A percentile compares a stretch with the other conserved stretches of the same genome.
phyloP scores from a whole-genome alignment of 2,329 filamentous ascomycete genomes.

The Stachybotrys echinatus region DNA sequence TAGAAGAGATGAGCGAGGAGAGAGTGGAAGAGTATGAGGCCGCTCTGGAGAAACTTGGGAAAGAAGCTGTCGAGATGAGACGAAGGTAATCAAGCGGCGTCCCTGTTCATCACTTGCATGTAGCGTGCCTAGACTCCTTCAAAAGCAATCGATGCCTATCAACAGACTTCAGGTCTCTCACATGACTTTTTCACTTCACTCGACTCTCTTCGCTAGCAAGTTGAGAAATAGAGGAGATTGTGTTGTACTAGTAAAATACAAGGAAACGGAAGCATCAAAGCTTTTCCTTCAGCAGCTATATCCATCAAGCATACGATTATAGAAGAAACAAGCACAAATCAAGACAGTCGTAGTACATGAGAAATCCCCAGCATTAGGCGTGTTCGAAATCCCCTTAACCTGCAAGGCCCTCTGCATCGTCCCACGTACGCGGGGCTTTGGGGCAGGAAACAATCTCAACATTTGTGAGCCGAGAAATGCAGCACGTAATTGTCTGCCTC shows the following conservation, averaged over 20 bases:
- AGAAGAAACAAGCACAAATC: too few species aligned
- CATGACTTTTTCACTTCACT: background rate
- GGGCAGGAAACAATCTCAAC: background rate
- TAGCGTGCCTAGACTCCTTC: slow-evolving; percentile 9
- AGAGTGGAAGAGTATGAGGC: slow-evolving; percentile 43
- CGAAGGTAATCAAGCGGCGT: slow-evolving; percentile 13
- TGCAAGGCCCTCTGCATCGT: too few species aligned
- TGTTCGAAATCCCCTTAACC: too few species aligned
- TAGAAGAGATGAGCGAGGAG: slow-evolving; percentile 42
- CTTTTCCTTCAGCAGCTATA: too few species aligned
- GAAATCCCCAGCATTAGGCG: too few species aligned
- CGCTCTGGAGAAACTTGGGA: slow-evolving; percentile 57
- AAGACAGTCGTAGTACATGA: too few species aligned
- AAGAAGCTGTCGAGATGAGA: slow-evolving; percentile 43
- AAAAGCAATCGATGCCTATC: background rate
- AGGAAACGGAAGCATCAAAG: too few species aligned
- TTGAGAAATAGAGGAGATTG: too few species aligned
- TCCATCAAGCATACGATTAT: too few species aligned
- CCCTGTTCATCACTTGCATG: slow-evolving; percentile 5
- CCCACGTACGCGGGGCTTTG: background rate
- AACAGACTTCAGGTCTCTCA: background rate
- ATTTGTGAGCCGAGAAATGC: too few species aligned
- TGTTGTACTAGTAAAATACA: too few species aligned
- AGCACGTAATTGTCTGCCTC: too few species aligned
- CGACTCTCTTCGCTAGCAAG: background rate